Conservation (phyloP, 2,329 filamentous ascomycete genomes). For the Thielaviopsis populi region DNA sequence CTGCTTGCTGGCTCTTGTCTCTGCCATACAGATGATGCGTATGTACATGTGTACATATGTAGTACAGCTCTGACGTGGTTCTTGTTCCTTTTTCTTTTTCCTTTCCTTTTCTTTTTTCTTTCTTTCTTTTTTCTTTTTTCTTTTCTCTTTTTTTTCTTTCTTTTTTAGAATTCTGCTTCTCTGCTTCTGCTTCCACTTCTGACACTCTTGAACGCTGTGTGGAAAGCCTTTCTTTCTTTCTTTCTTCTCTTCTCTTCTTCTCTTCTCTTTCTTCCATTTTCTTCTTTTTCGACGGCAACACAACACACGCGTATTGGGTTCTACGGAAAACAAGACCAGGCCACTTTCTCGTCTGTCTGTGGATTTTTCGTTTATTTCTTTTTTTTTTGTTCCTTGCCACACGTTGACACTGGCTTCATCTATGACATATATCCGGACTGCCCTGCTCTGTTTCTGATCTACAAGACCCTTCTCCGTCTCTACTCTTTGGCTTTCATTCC, state of each 20-base stretch:
- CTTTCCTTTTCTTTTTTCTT: background rate
- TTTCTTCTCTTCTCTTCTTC: background rate
- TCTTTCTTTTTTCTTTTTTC: background rate
- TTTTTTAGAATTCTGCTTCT: background rate
- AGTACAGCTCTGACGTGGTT: constrained; percentile 2
- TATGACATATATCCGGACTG: no score
- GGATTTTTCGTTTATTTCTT: background rate
- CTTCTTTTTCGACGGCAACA: background rate
- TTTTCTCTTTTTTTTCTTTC: background rate
- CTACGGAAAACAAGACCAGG: background rate
- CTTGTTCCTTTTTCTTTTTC: background rate
- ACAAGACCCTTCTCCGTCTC: no score
- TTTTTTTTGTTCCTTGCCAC: background rate
- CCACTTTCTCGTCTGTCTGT: background rate
- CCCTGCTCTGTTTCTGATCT: no score
- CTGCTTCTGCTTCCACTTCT: background rate
- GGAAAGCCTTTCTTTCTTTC: background rate
- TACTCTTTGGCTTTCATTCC: no score
- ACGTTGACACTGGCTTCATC: no score
- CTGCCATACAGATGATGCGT: background rate
- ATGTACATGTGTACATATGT: background rate
- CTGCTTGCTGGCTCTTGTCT: no score
- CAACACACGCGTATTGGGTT: background rate
- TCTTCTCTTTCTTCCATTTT: background rate
- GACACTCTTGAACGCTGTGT: no score